Evolutionary conservation across 768 basidiomycete genomes (phyloP).

Genomic region (Suillus fuscotomentosus): DNA sequence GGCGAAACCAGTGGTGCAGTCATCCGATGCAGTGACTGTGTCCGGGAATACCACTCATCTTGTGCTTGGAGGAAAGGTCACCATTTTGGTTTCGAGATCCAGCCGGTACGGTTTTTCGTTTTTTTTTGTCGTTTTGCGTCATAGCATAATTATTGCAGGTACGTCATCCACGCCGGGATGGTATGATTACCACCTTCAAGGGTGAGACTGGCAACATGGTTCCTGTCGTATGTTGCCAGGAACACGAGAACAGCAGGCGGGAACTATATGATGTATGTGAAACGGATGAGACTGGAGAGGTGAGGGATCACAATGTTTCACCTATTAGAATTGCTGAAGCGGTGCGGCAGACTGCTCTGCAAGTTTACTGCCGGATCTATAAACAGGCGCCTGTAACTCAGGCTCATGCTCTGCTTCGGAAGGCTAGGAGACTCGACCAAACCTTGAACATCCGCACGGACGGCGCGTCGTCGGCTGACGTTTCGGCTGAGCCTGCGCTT

Average conservation of each 20-base stretch:
- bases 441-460: constrained; percentile 56
- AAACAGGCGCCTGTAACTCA: constrained; percentile 74
- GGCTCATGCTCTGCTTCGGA: constrained; percentile 84
- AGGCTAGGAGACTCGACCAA: constrained; percentile 80
- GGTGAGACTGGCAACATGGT: constrained; percentile 78
- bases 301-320: constrained; percentile 32
- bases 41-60: constrained; percentile 76
- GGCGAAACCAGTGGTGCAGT: constrained; percentile 72
- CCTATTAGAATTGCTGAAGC: not conserved
- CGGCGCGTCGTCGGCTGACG: constrained; percentile 5
- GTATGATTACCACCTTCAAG: constrained; percentile 68
- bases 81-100: constrained; percentile 92
- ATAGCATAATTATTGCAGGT: constrained; percentile 43
- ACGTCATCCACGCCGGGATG: constrained; percentile 73
- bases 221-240: constrained; percentile 74
- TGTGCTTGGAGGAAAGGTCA: constrained; percentile 88
- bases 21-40: constrained; percentile 81
- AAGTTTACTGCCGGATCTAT: constrained; percentile 82
- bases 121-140: not conserved
- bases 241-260: constrained; percentile 64
- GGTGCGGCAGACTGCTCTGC: constrained; percentile 72
- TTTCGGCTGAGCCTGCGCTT: constrained; percentile 26
- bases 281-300: constrained; percentile 77
- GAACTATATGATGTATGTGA: constrained; percentile 84
- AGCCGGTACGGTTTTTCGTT: constrained; percentile 51